Evolutionary conservation across 1,139 yeast species (phyloP).

Genomic region (Geotrichum cucujoidarum): DNA sequence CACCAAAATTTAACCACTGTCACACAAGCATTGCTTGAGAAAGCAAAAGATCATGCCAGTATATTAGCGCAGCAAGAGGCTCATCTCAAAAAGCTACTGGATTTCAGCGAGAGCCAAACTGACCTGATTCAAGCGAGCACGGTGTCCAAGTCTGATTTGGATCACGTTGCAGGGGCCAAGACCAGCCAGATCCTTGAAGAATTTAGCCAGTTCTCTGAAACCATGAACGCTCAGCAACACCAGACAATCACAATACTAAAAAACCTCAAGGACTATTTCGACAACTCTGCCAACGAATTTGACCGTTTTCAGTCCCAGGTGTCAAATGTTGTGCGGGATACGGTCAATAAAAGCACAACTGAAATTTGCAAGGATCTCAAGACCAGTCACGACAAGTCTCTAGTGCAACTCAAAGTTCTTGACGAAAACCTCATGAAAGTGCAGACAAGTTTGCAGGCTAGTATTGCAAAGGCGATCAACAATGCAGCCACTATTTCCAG

Average conservation of each 20-base stretch:
- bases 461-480: constrained; percentile 8
- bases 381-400: constrained; percentile 9
- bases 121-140: not conserved
- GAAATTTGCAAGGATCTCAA: constrained; percentile 15
- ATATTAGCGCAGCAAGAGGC: constrained; percentile 7
- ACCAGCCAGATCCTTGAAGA: constrained; percentile 13
- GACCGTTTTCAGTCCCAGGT: constrained; percentile 10
- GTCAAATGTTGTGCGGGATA: constrained; percentile 8
- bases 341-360: constrained; percentile 5
- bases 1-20: constrained; percentile 26
- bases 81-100: constrained; percentile 1
- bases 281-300: constrained; percentile 5
- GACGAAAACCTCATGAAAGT: constrained; percentile 12
- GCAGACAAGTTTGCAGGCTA: constrained; percentile 6
- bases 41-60: constrained; percentile 20
- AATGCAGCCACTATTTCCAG: constrained; percentile 5
- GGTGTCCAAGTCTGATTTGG: constrained; percentile 6
- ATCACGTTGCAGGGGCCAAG: constrained; percentile 8
- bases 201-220: constrained; percentile 14
- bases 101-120: constrained; percentile 3
- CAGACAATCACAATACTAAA: constrained; percentile 11
- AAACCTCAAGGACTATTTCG: constrained; percentile 12
- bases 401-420: constrained; percentile 13
- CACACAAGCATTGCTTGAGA: constrained; percentile 26
- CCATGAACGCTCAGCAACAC: constrained; percentile 14